Evolutionary conservation across 129 eudicot genomes (phyloP).

Genomic region (Kitagawia praeruptora): DNA sequence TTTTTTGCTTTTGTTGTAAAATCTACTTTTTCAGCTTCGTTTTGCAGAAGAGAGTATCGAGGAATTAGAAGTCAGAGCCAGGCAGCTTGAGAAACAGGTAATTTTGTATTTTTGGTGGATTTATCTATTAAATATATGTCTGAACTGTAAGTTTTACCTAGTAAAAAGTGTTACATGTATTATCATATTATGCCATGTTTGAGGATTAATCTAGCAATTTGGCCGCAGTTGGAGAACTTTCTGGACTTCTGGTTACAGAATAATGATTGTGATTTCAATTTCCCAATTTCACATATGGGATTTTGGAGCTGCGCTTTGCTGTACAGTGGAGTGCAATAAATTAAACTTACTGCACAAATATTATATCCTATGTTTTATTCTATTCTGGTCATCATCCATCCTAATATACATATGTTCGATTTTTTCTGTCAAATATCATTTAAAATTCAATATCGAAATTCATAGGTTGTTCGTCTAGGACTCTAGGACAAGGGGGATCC

Average conservation of each 20-base stretch:
- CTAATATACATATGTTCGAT: too few relatives aligned
- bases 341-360: too few relatives aligned
- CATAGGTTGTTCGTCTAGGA: constrained; percentile 72
- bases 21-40: constrained; percentile 57
- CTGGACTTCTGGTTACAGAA: background rate
- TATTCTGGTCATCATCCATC: background rate
- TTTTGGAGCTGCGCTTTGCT: too few relatives aligned
- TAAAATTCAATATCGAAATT: background rate
- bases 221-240: background rate
- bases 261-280: background rate
- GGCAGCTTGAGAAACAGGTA: constrained; percentile 87
- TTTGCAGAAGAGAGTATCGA: constrained; percentile 64
- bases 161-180: background rate
- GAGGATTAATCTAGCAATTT: background rate
- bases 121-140: background rate
- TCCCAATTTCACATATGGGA: background rate
- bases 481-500: constrained; percentile 54
- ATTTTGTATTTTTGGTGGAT: background rate
- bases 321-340: too few relatives aligned
- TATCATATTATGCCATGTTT: background rate
- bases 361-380: background rate
- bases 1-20: background rate
- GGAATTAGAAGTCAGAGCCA: constrained; percentile 76
- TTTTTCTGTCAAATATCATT: too few relatives aligned
- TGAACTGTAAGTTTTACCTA: background rate